Evolutionary conservation across 345 rosid genomes (phyloP).

Genomic region (Brassica napus): Da-Ae NC_063442.1:44690001-44690500

Average conservation of each 20-base stretch:
- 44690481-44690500: conserved; percentile 65
- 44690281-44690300: conserved; percentile 1
- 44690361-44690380: too few relatives aligned
- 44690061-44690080: conserved; percentile 22
- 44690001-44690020: conserved; percentile 13
- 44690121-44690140: neutral
- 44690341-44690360: too few relatives aligned
- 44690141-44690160: conserved; percentile 63
- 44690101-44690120: neutral
- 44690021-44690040: conserved; percentile 8
- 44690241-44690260: conserved; percentile 9
- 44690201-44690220: conserved; percentile 12
- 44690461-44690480: conserved; percentile 66
- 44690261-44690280: conserved; percentile 23
- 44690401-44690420: conserved; percentile 34
- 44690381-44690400: neutral
- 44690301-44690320: too few relatives aligned
- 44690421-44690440: conserved; percentile 29
- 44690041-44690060: conserved; percentile 20
- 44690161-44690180: conserved; percentile 46
- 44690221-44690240: conserved; percentile 30
- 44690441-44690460: conserved; percentile 37
- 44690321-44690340: too few relatives aligned
- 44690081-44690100: conserved; percentile 42
- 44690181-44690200: neutral